Evolutionary conservation across 2,329 filamentous ascomycete species (phyloP).

Genomic region (Microcyclospora tardicrescens): DNA sequence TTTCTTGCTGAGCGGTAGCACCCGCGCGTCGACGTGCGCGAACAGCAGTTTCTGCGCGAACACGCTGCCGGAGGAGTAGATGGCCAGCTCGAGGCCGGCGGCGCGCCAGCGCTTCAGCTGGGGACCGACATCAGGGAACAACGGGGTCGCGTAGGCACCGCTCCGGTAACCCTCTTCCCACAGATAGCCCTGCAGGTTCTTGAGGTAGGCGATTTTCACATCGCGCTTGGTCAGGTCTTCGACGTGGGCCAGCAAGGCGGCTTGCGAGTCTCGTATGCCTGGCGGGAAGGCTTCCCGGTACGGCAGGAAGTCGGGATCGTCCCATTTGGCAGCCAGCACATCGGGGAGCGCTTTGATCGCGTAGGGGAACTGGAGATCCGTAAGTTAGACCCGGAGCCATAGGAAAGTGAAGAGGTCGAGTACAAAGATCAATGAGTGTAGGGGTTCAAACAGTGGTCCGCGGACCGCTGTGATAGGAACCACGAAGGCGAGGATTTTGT

Average conservation of each 20-base stretch:
- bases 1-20: slow-evolving; percentile 9
- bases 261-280: slow-evolving; percentile 46
- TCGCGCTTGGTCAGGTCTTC: slow-evolving; percentile 57
- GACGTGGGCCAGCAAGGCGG: slow-evolving; percentile 53
- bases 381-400: too few species aligned
- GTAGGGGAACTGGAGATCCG: slow-evolving; percentile 55
- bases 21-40: slow-evolving; percentile 35
- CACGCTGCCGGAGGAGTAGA: slow-evolving; percentile 73
- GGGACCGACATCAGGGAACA: slow-evolving; percentile 62
- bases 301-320: slow-evolving; percentile 47
- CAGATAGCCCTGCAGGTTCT: slow-evolving; percentile 66
- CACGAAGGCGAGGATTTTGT: too few species aligned
- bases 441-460: slow-evolving; percentile 2
- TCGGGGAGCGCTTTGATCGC: slow-evolving; percentile 53
- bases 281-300: slow-evolving; percentile 61
- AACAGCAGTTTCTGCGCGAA: slow-evolving; percentile 72
- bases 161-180: slow-evolving; percentile 63
- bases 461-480: too few species aligned
- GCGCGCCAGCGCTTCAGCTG: slow-evolving; percentile 38
- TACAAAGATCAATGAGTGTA: background rate
- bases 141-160: slow-evolving; percentile 55
- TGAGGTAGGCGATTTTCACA: slow-evolving; percentile 64
- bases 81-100: slow-evolving; percentile 47
- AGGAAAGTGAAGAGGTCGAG: background rate
- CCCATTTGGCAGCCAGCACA: slow-evolving; percentile 55